Base-by-base conservation (phyloP, 2,329 filamentous ascomycete species). In the Bipolaris cookei region DNA sequence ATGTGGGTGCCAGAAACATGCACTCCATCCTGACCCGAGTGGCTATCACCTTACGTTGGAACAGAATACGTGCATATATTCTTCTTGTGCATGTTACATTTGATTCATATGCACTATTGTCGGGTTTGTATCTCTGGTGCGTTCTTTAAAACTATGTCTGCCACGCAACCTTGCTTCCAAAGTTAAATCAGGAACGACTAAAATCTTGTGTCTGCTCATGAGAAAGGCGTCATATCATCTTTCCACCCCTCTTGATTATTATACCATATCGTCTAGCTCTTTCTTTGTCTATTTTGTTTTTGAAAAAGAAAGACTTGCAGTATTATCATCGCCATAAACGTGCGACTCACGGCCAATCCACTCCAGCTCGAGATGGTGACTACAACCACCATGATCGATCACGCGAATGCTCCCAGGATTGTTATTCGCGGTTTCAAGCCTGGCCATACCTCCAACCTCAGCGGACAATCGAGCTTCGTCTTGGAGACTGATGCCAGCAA, bases 361-460 rank as follows among this genome's bases (percentile, higher is more conserved):
- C 21, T 21, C 21, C 21, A 21, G 21, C 21, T 21, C 21, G 21
- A 21, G 21, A 21, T 21, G 21, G 21, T 21, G 21, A 21, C 21
- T 21, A 21, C 4, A 4, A 21, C 21, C 4, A 21, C 21, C 21
- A 21, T 4, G 21, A 21, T 21, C 21, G 21, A 4, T 21, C 3
- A 21, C 21, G 3, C 4, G 21, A 3, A 21, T 21, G 21, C 3
- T 3, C 21, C 21, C 4, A 4, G 21, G 4, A 4, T 21, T 62
- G 85, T 97, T 56, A 88, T 97, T 49, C 90, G 91, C 62, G 93
- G 93, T 56, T 97, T 97, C 78, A 91, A 90, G 4, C 90, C 90
- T 1, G 88, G 89, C 23, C 86, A 89, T 58, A 82, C 89, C 38
- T 88, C 87, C 8, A 89, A 86, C 1, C 84, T 89, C 34, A 88